Conservation (phyloP, 345 rosid genomes). For the Syzygium oleosum region DNA sequence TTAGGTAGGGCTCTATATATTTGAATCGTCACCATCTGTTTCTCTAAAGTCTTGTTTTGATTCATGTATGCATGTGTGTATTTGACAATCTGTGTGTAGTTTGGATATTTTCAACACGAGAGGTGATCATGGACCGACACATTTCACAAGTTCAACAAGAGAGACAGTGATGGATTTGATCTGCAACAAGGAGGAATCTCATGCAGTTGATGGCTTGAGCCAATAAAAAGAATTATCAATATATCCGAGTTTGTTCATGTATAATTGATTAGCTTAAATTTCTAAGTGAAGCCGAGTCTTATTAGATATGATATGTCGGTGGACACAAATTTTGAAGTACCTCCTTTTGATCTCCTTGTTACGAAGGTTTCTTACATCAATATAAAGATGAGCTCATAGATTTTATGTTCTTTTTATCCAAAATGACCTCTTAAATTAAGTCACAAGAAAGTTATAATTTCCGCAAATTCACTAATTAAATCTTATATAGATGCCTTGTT, state of each 20-base stretch:
- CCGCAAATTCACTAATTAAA: neutral
- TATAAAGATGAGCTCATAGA: neutral
- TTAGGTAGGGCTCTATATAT: neutral
- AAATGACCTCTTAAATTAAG: neutral
- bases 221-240: neutral
- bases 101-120: neutral
- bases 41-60: neutral
- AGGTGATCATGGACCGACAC: neutral
- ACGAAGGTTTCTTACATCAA: neutral
- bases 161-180: neutral
- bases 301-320: neutral
- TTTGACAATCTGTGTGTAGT: neutral
- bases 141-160: neutral
- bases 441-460: neutral
- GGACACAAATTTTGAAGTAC: neutral
- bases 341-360: neutral
- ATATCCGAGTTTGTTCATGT: neutral
- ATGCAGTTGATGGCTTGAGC: neutral
- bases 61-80: neutral
- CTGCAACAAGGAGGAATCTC: neutral
- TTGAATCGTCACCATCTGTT: neutral
- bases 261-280: neutral
- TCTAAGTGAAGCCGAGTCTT: neutral
- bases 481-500: neutral
- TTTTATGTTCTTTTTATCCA: neutral